phyloP scores from a whole-genome alignment of 257 asterid genomes.

The Solanum verrucosum region DNA sequence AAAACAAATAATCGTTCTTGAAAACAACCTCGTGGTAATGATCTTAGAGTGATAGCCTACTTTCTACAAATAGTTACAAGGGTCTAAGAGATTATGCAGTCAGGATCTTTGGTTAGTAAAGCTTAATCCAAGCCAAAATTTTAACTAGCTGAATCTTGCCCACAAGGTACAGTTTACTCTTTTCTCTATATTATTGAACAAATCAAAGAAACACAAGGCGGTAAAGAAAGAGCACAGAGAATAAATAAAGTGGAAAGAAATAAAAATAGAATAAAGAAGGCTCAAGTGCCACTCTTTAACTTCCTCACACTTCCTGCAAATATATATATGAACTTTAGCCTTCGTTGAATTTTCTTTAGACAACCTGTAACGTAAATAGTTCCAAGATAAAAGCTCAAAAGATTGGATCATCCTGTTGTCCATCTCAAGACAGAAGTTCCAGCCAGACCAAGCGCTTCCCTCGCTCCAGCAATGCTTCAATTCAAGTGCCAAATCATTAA shows the following conservation, averaged over 20 bases:
- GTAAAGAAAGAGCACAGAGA: background rate
- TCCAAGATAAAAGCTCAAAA: background rate
- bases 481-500: background rate
- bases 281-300: background rate
- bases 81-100: background rate
- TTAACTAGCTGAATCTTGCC: background rate
- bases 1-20: background rate
- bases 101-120: background rate
- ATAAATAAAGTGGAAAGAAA: background rate
- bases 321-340: background rate
- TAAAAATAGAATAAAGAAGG: background rate
- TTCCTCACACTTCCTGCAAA: background rate
- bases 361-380: background rate
- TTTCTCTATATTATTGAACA: background rate
- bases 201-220: background rate
- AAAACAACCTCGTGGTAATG: background rate
- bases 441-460: background rate
- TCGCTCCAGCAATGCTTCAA: background rate
- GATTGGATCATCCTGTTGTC: background rate
- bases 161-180: background rate
- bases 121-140: background rate
- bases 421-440: background rate
- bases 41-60: background rate
- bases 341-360: background rate
- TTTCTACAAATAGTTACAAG: background rate